Evolutionary conservation across 495 filamentous ascomycete genomes (phyloP).

Genomic region (Trichocladium antarcticum): DNA sequence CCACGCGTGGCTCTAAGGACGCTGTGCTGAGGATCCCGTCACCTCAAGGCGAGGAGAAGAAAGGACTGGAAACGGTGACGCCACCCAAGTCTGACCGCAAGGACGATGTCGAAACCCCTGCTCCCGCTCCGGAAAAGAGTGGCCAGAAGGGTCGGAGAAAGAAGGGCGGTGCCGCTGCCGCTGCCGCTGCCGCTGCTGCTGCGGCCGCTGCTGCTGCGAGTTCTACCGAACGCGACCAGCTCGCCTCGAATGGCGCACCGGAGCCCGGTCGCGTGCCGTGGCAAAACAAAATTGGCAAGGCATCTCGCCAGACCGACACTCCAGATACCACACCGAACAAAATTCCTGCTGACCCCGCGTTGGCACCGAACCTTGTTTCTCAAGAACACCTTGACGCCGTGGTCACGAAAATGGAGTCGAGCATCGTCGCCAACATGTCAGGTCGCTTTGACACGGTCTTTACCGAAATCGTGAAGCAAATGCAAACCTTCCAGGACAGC

Average conservation of each 20-base stretch:
- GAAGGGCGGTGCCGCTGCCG: conserved; percentile 30
- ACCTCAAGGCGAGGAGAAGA: conserved; percentile 24
- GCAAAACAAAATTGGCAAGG: conserved; percentile 23
- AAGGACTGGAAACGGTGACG: conserved; percentile 14
- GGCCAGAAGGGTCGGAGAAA: conserved; percentile 42
- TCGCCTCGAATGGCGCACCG: conserved; percentile 13
- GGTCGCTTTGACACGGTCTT: conserved; percentile 34
- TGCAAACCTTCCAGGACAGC: conserved; percentile 23
- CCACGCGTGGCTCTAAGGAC: conserved; percentile 33
- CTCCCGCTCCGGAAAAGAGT: conserved; percentile 30
- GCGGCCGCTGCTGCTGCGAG: too few species aligned
- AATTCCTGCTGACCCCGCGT: conserved; percentile 8
- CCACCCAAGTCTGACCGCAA: conserved; percentile 33
- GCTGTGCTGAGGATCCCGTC: conserved; percentile 23
- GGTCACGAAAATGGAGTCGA: conserved; percentile 36
- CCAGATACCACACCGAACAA: conserved; percentile 10
- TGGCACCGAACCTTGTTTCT: conserved; percentile 19
- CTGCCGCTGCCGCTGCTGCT: conserved; percentile 24
- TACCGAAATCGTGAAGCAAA: conserved; percentile 33
- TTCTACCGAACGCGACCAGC: conserved; percentile 11
- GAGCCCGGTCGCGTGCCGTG: conserved; percentile 16
- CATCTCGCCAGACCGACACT: conserved; percentile 18
- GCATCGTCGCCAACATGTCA: conserved; percentile 35
- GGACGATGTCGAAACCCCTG: conserved; percentile 31
- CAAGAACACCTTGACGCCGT: conserved; percentile 36